phyloP scores from a whole-genome alignment of 1,284 basidiomycete species.

The Trichosporon inkin region DNA sequence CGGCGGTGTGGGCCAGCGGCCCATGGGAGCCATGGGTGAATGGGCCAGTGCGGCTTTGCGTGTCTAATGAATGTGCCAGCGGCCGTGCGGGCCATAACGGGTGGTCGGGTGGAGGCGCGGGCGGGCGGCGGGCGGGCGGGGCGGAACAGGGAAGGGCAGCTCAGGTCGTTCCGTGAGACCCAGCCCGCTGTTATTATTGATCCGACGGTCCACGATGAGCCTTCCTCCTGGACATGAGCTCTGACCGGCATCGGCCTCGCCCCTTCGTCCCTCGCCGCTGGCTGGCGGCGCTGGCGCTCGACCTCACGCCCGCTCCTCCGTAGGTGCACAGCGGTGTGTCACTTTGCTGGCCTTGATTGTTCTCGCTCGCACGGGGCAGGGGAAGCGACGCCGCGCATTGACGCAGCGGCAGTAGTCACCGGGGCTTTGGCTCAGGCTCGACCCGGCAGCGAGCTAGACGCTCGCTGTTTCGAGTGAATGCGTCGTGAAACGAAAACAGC shows the following conservation, averaged over 20 bases:
- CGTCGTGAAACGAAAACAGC: neutral
- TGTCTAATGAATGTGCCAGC: neutral
- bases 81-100: neutral
- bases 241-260: neutral
- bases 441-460: no score
- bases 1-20: neutral
- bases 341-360: neutral
- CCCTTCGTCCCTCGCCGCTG: neutral
- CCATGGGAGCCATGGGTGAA: neutral
- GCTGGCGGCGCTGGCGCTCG: neutral
- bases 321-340: neutral
- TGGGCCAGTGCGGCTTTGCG: constrained; percentile 6
- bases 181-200: constrained; percentile 4
- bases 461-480: neutral
- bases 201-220: neutral
- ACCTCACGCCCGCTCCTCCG: neutral
- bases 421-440: no score
- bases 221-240: neutral
- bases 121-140: neutral
- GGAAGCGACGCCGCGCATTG: neutral
- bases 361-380: neutral
- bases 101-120: neutral
- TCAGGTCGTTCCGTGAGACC: neutral
- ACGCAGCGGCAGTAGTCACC: neutral
- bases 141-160: neutral